Percentiles rank a stretch among this genome's conserved stretches.
These are phyloP conservation scores for barrel medic (Medicago truncatula) DNA, from an alignment of 306 rosid genomes.

Conservation along the genomic window MtrunA17r5.0-ANR NC_053049.1:35786001-35786500, in stretches of 20 bases:
- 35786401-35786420: constrained; percentile 35
- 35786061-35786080: constrained; percentile 70
- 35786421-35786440: not conserved
- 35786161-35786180: constrained; percentile 73
- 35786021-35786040: constrained; percentile 95
- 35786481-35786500: not conserved
- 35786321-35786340: not conserved
- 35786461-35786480: not conserved
- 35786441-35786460: not conserved
- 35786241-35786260: constrained; percentile 12
- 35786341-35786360: not conserved
- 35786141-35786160: constrained; percentile 60
- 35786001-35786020: constrained; percentile 84
- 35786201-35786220: constrained; percentile 64
- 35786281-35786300: constrained; percentile 11
- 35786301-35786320: constrained; percentile 8
- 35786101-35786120: constrained; percentile 75
- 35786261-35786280: not conserved
- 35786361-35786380: constrained; percentile 2
- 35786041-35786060: constrained; percentile 94
- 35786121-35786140: constrained; percentile 86
- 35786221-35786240: constrained; percentile 36
- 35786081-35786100: constrained; percentile 78
- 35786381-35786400: constrained; percentile 51
- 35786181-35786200: constrained; percentile 63